phyloP scores from a whole-genome alignment of 305 asterid species.

The Fraxinus floribunda region DNA sequence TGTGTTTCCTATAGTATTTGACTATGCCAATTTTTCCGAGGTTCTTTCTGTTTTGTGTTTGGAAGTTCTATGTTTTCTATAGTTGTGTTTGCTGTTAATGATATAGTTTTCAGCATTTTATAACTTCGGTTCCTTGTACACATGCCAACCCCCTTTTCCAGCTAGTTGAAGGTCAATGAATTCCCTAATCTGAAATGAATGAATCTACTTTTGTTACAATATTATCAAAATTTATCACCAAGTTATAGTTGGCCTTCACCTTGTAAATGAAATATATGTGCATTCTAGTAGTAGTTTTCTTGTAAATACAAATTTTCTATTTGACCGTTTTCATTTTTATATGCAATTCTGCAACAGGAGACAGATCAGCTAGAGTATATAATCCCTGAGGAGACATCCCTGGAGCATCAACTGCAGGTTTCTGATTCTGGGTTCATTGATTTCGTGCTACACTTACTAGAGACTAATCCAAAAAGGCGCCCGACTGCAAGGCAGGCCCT shows the following conservation, averaged over 20 bases:
- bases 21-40: neutral
- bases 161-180: neutral
- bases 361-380: constrained; percentile 62
- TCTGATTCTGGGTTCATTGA: constrained; percentile 57
- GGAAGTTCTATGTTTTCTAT: neutral
- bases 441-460: constrained; percentile 68
- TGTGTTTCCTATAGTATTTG: neutral
- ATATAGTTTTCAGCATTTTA: neutral
- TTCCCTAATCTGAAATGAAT: neutral
- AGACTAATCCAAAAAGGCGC: constrained; percentile 73
- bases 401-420: constrained; percentile 69
- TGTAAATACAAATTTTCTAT: neutral
- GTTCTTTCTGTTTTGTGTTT: neutral
- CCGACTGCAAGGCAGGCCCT: constrained; percentile 83
- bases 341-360: constrained; percentile 41
- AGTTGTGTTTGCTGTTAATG: neutral
- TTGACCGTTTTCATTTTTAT: neutral
- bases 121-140: neutral
- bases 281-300: neutral
- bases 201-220: neutral
- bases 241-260: neutral
- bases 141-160: neutral
- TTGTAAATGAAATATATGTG: neutral
- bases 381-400: constrained; percentile 59
- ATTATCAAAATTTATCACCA: neutral